These are phyloP conservation scores for Plasmopara halstedii DNA, from an alignment of 352 stramenopile genomes.

Conservation along the genomic window DNA sequence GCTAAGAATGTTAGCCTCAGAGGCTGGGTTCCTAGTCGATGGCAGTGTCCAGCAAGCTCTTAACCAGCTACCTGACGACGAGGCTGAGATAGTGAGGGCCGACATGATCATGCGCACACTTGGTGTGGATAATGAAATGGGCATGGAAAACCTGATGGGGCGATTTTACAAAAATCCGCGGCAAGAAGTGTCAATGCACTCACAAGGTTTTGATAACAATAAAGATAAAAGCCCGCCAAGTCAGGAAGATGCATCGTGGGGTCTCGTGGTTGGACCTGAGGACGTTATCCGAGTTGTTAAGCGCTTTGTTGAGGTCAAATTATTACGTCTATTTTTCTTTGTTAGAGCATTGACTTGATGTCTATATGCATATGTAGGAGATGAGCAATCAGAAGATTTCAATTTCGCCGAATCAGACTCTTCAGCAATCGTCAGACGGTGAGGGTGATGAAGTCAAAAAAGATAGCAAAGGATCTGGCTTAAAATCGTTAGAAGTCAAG, in stretches of 20 bases:
- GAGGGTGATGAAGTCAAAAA: slow-evolving; percentile 19
- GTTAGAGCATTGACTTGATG: neutral
- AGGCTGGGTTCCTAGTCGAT: slow-evolving; percentile 87
- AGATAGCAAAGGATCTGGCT: slow-evolving; percentile 16
- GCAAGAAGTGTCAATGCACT: slow-evolving; percentile 27
- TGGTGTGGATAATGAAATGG: slow-evolving; percentile 78
- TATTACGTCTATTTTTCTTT: neutral
- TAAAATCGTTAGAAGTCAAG: slow-evolving; percentile 29
- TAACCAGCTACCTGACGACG: slow-evolving; percentile 59
- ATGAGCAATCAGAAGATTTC: slow-evolving; percentile 70
- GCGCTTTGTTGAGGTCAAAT: slow-evolving; percentile 77
- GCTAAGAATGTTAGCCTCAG: slow-evolving; percentile 74
- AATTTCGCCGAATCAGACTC: neutral
- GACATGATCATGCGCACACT: slow-evolving; percentile 85
- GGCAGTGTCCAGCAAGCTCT: slow-evolving; percentile 68
- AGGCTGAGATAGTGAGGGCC: slow-evolving; percentile 77
- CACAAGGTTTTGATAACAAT: slow-evolving; percentile 9
- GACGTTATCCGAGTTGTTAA: slow-evolving; percentile 85
- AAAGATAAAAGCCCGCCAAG: slow-evolving; percentile 3
- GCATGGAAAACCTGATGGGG: slow-evolving; percentile 78
- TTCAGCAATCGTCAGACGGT: slow-evolving; percentile 15
- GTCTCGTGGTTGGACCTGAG: slow-evolving; percentile 70
- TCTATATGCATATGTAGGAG: slow-evolving; percentile 27
- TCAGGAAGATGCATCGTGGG: slow-evolving; percentile 24
- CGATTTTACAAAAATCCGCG: slow-evolving; percentile 70